phyloP scores from a whole-genome alignment of 306 rosid genomes.

The Vigna radiata region DNA sequence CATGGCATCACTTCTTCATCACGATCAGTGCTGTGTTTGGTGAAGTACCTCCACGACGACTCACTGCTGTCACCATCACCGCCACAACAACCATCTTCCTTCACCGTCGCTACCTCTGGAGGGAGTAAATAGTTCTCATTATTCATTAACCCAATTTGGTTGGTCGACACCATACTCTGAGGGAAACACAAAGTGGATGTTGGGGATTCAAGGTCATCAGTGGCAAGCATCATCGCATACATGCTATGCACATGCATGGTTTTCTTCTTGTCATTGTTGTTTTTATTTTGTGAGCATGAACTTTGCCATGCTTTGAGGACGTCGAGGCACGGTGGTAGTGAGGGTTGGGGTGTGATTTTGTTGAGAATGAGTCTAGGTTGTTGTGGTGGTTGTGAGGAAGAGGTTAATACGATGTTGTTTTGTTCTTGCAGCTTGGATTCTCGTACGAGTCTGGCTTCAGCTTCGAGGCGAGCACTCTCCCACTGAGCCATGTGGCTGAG shows the following conservation, averaged over 20 bases:
- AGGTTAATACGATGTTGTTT: not conserved
- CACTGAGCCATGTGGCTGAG: slow-evolving; percentile 56
- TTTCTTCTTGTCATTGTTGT: not conserved
- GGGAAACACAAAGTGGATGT: slow-evolving; percentile 45
- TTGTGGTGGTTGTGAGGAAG: not conserved
- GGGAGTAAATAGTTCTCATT: slow-evolving; percentile 4
- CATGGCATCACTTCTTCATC: not conserved
- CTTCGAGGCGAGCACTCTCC: slow-evolving; percentile 52
- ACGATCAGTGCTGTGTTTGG: not conserved
- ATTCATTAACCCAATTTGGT: not conserved
- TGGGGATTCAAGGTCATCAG: slow-evolving; percentile 39
- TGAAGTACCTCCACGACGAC: not conserved
- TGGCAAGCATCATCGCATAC: slow-evolving; percentile 43
- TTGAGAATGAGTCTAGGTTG: slow-evolving; percentile 20
- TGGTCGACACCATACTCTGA: not conserved
- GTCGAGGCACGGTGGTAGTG: slow-evolving; percentile 42
- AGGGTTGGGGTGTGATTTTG: slow-evolving; percentile 31
- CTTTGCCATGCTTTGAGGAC: slow-evolving; percentile 59
- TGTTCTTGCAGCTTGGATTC: slow-evolving; percentile 35
- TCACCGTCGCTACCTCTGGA: not conserved
- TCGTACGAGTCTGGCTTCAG: slow-evolving; percentile 44
- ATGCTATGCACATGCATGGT: slow-evolving; percentile 12
- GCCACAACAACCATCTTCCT: not conserved
- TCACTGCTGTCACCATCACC: not conserved
- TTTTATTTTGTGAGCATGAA: slow-evolving; percentile 36